Evolutionary conservation across 1,139 yeast genomes (phyloP).

Genomic region (Kazachstania sp.): DNA sequence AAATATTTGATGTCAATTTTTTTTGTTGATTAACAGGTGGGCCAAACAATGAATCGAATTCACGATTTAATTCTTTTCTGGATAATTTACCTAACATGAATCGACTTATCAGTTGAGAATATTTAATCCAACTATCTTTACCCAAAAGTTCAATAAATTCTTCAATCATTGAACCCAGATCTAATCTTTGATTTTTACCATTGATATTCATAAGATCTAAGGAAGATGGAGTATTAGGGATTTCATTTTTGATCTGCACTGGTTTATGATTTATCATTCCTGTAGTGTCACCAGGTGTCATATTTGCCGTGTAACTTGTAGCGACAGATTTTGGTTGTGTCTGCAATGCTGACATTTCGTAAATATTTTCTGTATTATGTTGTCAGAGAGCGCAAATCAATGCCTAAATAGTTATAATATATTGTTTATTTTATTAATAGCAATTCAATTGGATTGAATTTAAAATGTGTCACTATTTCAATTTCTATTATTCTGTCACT

Average conservation of each 20-base stretch:
- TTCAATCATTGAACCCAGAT: conserved; percentile 61
- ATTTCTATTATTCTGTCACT: no score
- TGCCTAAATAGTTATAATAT: no score
- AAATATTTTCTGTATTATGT: background rate
- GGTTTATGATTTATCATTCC: background rate
- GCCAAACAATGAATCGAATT: conserved; percentile 22
- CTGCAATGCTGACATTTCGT: conserved; percentile 1
- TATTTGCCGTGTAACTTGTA: conserved; percentile 1
- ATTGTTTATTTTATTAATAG: no score
- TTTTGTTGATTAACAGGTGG: conserved; percentile 3
- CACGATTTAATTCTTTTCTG: conserved; percentile 50
- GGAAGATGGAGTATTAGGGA: background rate
- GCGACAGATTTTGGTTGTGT: background rate
- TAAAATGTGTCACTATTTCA: no score
- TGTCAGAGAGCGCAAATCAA: background rate
- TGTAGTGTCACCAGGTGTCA: conserved; percentile 1
- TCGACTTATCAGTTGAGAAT: conserved; percentile 68
- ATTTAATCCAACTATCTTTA: conserved; percentile 66
- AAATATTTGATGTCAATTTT: background rate
- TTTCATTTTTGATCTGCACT: conserved; percentile 1
- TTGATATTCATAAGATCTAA: background rate
- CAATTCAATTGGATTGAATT: no score
- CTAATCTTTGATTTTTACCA: conserved; percentile 43
- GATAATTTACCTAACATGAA: conserved; percentile 76
- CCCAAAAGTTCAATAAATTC: conserved; percentile 71